phyloP scores from a whole-genome alignment of 1,284 basidiomycete genomes.

The Lentinus polychrous region DNA sequence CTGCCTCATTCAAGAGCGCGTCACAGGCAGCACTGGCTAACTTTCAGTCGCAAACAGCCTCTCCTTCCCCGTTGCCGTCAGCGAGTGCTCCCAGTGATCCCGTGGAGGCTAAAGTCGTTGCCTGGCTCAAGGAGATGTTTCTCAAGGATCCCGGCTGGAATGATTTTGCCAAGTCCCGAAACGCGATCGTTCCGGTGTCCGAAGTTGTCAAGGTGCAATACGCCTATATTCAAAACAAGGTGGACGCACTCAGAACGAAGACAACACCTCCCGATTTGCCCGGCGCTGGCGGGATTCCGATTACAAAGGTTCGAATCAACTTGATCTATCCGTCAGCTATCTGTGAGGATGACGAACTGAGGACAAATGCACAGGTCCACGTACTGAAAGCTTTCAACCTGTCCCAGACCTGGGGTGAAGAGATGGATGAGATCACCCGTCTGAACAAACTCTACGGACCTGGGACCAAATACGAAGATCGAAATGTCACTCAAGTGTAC shows the following conservation, averaged over 20 bases:
- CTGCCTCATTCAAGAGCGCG: neutral
- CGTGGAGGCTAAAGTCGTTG: slow-evolving; percentile 17
- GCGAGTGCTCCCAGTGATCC: slow-evolving; percentile 10
- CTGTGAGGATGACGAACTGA: neutral
- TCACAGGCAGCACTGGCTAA: neutral
- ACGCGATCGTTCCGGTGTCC: slow-evolving; percentile 17
- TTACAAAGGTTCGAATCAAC: slow-evolving; percentile 20
- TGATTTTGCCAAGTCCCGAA: slow-evolving; percentile 18
- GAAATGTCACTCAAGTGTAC: slow-evolving; percentile 42
- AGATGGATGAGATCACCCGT: slow-evolving; percentile 43
- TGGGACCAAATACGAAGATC: slow-evolving; percentile 42
- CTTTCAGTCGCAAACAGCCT: slow-evolving; percentile 7
- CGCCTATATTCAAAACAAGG: slow-evolving; percentile 22
- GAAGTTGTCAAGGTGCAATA: slow-evolving; percentile 21
- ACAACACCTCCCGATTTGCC: slow-evolving; percentile 18
- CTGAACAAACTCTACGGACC: slow-evolving; percentile 53
- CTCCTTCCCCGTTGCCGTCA: slow-evolving; percentile 11
- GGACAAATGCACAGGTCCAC: slow-evolving; percentile 35
- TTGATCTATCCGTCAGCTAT: neutral
- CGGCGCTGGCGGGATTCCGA: slow-evolving; percentile 14
- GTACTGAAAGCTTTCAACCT: slow-evolving; percentile 47
- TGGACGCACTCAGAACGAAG: slow-evolving; percentile 18
- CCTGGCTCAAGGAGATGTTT: slow-evolving; percentile 18
- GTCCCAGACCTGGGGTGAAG: slow-evolving; percentile 35
- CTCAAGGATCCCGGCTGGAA: slow-evolving; percentile 18